Percentiles rank a stretch among this genome's conserved stretches.
Conservation (phyloP, 768 basidiomycete species). For the Suillus cothurnatus region DNA sequence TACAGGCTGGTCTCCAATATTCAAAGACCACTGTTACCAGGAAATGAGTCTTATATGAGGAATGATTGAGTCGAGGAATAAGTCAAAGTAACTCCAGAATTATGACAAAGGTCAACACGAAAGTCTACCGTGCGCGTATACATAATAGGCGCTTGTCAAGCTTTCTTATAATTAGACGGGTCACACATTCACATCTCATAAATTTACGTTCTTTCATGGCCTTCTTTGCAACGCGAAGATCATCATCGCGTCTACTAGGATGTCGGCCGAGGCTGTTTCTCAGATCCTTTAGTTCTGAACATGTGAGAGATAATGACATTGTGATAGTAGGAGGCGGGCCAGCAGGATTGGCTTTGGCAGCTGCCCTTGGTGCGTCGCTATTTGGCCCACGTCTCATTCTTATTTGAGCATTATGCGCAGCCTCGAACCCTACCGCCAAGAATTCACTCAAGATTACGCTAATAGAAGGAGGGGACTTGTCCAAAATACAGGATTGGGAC, state of each 20-base stretch:
- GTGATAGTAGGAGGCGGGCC: slow-evolving; percentile 96
- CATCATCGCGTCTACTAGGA: slow-evolving; percentile 9
- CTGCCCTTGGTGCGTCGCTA: slow-evolving; percentile 68
- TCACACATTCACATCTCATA: background rate
- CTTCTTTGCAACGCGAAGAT: slow-evolving; percentile 9
- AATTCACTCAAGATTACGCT: slow-evolving; percentile 65
- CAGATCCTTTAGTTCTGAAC: slow-evolving; percentile 22
- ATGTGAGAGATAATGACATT: slow-evolving; percentile 68
- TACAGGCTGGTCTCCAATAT: slow-evolving; percentile 1
- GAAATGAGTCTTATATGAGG: background rate
- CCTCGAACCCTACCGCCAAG: slow-evolving; percentile 51
- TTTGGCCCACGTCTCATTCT: background rate
- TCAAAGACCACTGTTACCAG: background rate
- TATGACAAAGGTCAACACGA: too few relatives aligned
- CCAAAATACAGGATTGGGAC: slow-evolving; percentile 68
- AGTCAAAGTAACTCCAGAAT: background rate
- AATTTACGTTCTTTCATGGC: slow-evolving; percentile 13
- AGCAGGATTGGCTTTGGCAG: slow-evolving; percentile 86
- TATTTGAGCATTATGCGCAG: slow-evolving; percentile 35
- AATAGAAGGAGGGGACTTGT: slow-evolving; percentile 81
- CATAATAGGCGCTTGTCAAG: background rate
- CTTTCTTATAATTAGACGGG: background rate
- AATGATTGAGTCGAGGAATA: background rate
- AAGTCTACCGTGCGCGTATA: too few relatives aligned
- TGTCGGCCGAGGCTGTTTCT: slow-evolving; percentile 9